Base-by-base conservation (phyloP, 2,329 filamentous ascomycete genomes). In the Grosmannia clavigera region DNA sequence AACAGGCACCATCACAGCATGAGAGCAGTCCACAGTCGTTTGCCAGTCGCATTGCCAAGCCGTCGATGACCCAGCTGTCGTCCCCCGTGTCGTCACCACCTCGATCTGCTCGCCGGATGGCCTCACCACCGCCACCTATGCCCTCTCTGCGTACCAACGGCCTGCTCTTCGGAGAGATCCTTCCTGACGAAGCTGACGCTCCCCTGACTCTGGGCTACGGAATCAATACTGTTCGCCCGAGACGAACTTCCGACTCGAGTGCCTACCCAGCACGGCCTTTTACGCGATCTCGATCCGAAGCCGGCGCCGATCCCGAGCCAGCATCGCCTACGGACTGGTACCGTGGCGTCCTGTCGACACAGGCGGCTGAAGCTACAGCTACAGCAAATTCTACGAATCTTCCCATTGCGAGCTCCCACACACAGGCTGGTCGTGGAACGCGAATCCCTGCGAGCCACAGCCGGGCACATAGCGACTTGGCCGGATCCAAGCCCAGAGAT, bases 111-210 rank as follows among this genome's bases (percentile, higher is more conserved):
- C 25, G 19, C 27, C 31, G 35, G n/a, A 2, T 54, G 14, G 25
- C 22, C 27, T 53, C 72, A 65, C 67, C 74, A 69, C 65, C 69
- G 70, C 63, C 66, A 66, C 58, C 72, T 65, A 67, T 73, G 69
- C 65, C 69, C 70, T 62, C 66, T 66, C 58, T 65, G 65, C 57
- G 69, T 67, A 70, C 71, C 61, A 56, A 63, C 59, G 79, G 79
- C 63, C 81, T 88, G 43, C 74, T 92, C 25, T 92, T 92, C 73
- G 88, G 88, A 46, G 89, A 92, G 71, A 80, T 92, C 65, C 74
- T 84, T 33, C 79, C 82, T n/a, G 76, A 82, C 46, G 78, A 82
- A 65, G 77, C 76, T 66, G 76, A 81, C 65, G 7, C 1, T 11
- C 68, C 76, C 31, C 71, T 76, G 25, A 74, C 78, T 56, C 74